These are phyloP conservation scores for Verticillium tricorpus DNA, from an alignment of 2,329 filamentous ascomycete species.

Conservation along the genomic window DNA sequence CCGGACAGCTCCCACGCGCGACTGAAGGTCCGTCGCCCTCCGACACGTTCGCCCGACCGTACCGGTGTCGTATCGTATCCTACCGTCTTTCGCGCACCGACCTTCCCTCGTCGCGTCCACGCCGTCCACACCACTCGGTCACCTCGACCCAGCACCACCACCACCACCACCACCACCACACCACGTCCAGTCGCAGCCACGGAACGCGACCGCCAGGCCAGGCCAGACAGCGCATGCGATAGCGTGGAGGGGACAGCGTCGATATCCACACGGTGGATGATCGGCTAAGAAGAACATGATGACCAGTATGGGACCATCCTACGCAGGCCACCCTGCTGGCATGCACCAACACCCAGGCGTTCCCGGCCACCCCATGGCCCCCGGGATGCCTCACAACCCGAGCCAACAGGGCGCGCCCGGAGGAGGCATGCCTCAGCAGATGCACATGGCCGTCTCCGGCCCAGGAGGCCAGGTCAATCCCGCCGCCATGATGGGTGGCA, in stretches of 20 bases:
- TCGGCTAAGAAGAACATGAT: constrained; percentile 57
- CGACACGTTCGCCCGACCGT: constrained; percentile 1
- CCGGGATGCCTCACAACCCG: constrained; percentile 62
- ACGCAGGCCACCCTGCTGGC: constrained; percentile 61
- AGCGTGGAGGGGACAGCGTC: constrained; percentile 39
- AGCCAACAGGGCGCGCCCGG: constrained; percentile 66
- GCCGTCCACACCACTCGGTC: background rate
- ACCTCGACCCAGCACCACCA: background rate
- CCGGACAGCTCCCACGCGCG: too few species aligned
- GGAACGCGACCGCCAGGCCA: constrained; percentile 14
- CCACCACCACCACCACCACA: background rate
- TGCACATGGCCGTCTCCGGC: constrained; percentile 69
- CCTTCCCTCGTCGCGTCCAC: constrained; percentile 12
- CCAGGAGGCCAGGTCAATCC: constrained; percentile 70
- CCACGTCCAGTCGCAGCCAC: constrained; percentile 4
- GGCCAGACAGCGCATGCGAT: constrained; percentile 40
- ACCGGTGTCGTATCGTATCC: constrained; percentile 4
- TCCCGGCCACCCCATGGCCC: constrained; percentile 59
- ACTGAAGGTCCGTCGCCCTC: background rate
- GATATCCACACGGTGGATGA: constrained; percentile 58
- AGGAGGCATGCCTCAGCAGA: constrained; percentile 62
- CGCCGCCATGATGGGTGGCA: constrained; percentile 68
- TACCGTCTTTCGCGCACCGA: constrained; percentile 6
- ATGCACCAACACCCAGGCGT: constrained; percentile 70
- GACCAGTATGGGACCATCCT: constrained; percentile 62